phyloP scores from a whole-genome alignment of 257 asterid genomes.

The Penstemon newberryi region DNA sequence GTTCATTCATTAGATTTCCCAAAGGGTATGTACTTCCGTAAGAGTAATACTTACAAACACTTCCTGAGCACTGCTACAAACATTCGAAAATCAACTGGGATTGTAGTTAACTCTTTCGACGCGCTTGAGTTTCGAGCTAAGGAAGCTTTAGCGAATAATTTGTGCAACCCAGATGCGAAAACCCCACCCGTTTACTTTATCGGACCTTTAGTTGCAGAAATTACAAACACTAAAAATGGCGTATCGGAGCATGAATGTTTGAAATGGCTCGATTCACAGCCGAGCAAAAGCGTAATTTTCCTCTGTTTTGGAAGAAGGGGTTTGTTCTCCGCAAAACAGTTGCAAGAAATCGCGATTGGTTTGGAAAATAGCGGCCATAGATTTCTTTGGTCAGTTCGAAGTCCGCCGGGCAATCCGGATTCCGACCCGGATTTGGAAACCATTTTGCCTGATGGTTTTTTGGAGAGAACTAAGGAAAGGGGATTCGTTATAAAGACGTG shows the following conservation, averaged over 20 bases:
- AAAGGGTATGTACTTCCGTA: neutral
- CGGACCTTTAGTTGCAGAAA: conserved; percentile 15
- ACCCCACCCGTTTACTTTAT: conserved; percentile 29
- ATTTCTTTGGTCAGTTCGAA: conserved; percentile 37
- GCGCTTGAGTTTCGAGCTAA: conserved; percentile 30
- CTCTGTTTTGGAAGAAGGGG: conserved; percentile 40
- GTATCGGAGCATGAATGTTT: conserved; percentile 25
- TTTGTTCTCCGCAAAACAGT: conserved; percentile 22
- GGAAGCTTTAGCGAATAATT: conserved; percentile 23
- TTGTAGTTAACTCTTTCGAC: conserved; percentile 14
- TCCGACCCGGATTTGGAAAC: conserved; percentile 14
- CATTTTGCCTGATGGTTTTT: conserved; percentile 36
- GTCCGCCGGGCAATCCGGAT: conserved; percentile 9
- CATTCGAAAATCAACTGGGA: conserved; percentile 30
- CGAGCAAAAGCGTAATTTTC: conserved; percentile 36
- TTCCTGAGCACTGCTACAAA: conserved; percentile 14
- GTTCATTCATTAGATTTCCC: conserved; percentile 26
- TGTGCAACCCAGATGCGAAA: conserved; percentile 23
- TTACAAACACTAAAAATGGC: neutral
- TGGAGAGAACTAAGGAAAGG: conserved; percentile 29
- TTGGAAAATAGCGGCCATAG: conserved; percentile 34
- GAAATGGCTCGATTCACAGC: conserved; percentile 34
- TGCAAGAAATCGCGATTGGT: conserved; percentile 36
- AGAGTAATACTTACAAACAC: conserved; percentile 20
- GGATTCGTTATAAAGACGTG: conserved; percentile 30